Conservation (phyloP, 2,329 filamentous ascomycete genomes). For the Diaporthe citri region DNA sequence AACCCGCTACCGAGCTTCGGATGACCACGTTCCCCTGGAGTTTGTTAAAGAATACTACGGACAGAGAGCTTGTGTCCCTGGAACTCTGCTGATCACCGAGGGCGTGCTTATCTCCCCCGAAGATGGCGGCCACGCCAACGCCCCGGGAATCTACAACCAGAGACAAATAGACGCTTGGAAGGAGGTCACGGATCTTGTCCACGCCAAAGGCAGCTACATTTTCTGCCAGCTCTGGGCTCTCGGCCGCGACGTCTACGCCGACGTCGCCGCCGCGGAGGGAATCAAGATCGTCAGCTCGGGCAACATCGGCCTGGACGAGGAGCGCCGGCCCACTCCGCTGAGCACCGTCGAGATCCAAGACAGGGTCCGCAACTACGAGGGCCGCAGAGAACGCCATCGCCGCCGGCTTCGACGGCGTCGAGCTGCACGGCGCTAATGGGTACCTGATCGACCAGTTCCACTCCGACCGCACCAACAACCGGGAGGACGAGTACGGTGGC, state of each 20-base stretch:
- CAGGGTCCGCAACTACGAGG: slow-evolving; percentile 47
- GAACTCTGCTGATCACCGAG: slow-evolving; percentile 65
- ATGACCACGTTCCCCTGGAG: neutral
- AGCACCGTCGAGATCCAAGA: slow-evolving; percentile 57
- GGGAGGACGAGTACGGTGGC: slow-evolving; percentile 67
- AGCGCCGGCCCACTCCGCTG: slow-evolving; percentile 51
- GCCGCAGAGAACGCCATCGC: slow-evolving; percentile 61
- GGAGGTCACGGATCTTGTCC: slow-evolving; percentile 67
- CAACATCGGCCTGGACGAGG: slow-evolving; percentile 1
- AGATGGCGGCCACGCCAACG: slow-evolving; percentile 58
- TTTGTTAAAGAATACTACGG: slow-evolving; percentile 28
- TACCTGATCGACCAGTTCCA: slow-evolving; percentile 67
- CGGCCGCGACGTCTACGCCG: slow-evolving; percentile 64
- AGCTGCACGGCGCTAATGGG: slow-evolving; percentile 57
- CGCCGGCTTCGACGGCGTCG: slow-evolving; percentile 63
- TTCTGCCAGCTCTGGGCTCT: slow-evolving; percentile 73
- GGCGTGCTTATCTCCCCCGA: slow-evolving; percentile 63
- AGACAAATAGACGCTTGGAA: slow-evolving; percentile 68
- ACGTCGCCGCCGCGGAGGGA: slow-evolving; percentile 46
- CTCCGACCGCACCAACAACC: slow-evolving; percentile 65
- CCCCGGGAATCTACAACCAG: slow-evolving; percentile 58
- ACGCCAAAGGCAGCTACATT: slow-evolving; percentile 68
- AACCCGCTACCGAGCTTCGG: slow-evolving; percentile 31
- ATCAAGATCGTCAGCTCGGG: slow-evolving; percentile 41
- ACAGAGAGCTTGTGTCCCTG: slow-evolving; percentile 15